Conservation (phyloP, 371 early-diverging fungal genomes). For the Mortierella sp. region DNA sequence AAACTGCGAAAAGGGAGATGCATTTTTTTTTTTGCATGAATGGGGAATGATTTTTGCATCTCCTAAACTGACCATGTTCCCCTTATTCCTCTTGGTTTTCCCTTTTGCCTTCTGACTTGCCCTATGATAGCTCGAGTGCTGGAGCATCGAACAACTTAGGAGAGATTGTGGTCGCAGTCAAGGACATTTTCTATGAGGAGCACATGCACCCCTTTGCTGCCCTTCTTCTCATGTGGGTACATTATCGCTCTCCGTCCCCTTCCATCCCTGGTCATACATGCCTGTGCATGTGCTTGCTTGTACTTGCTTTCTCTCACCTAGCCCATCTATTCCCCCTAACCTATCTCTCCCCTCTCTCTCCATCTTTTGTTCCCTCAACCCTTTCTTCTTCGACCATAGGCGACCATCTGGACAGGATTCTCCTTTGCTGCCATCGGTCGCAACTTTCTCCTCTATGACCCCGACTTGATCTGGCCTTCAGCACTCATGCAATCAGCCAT, state of each 20-base stretch:
- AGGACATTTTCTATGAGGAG: conserved; percentile 56
- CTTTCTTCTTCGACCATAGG: conserved; percentile 10
- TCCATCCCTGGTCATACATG: no score
- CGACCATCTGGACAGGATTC: conserved; percentile 58
- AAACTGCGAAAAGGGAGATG: no score
- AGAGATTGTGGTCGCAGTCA: conserved; percentile 58
- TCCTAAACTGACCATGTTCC: not conserved
- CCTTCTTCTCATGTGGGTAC: conserved; percentile 52
- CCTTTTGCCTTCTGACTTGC: no score
- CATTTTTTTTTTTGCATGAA: not conserved
- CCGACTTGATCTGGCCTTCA: conserved; percentile 57
- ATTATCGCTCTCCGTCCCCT: not conserved
- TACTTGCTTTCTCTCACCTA: no score
- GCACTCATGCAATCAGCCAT: conserved; percentile 58
- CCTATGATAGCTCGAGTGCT: conserved; percentile 40
- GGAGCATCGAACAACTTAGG: conserved; percentile 58
- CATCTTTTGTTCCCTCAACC: not conserved
- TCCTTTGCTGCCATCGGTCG: conserved; percentile 56
- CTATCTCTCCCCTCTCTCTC: not conserved
- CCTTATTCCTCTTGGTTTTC: not conserved
- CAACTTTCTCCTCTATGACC: conserved; percentile 56
- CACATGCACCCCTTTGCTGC: conserved; percentile 58
- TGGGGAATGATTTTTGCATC: no score
- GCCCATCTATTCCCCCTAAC: no score
- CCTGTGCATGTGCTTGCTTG: no score